Evolutionary conservation across 257 asterid species (phyloP).

Genomic region (Capsicum baccatum): DNA sequence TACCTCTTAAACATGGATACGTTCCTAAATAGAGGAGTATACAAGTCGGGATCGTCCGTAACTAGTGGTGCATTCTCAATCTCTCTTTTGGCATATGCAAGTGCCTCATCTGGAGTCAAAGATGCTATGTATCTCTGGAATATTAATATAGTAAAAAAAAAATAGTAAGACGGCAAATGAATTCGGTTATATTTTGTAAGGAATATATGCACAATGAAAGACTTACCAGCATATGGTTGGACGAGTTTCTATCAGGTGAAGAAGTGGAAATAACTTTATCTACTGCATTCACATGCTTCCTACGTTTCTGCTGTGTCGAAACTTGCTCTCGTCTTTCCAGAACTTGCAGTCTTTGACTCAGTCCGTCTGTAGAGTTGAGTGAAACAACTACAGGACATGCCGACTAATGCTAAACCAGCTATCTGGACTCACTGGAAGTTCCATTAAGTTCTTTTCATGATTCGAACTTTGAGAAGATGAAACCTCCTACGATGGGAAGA

Average conservation of each 20-base stretch:
- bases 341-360: constrained; percentile 34
- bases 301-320: constrained; percentile 32
- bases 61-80: constrained; percentile 63
- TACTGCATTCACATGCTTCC: constrained; percentile 28
- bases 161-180: not conserved
- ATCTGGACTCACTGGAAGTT: constrained; percentile 35
- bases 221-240: constrained; percentile 54
- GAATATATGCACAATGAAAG: constrained; percentile 23
- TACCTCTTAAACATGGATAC: constrained; percentile 83
- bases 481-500: constrained; percentile 38
- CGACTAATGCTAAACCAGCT: constrained; percentile 42
- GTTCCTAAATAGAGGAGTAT: constrained; percentile 75
- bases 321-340: constrained; percentile 29
- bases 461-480: constrained; percentile 39
- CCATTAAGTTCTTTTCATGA: constrained; percentile 41
- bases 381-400: constrained; percentile 40
- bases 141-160: constrained; percentile 29
- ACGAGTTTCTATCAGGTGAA: constrained; percentile 28
- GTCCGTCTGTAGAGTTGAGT: constrained; percentile 44
- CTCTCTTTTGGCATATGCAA: constrained; percentile 73
- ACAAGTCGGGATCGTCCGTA: constrained; percentile 66
- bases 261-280: constrained; percentile 46
- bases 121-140: constrained; percentile 60
- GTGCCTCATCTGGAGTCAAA: constrained; percentile 74
- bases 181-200: not conserved